Evolutionary conservation across 192 early-diverging fungal species (phyloP), one percentile per base, ranked within the genome.

Genomic region (Rhizophagus prolifer): DNA sequence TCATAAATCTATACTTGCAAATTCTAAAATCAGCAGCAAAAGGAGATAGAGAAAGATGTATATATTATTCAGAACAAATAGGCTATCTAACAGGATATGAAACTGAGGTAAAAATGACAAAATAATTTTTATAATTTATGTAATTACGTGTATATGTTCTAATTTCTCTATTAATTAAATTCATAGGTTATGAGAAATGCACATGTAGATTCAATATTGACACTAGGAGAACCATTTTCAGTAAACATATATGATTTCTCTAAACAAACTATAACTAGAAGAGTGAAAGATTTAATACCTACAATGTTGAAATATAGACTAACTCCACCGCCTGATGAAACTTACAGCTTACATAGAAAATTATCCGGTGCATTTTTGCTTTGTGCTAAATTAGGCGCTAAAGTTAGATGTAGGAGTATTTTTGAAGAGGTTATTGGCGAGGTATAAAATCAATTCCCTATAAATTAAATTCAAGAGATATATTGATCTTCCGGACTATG

Each of bases 321-420:
- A 38, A 97, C 94, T 8, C 97, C 97, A 14, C 97, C 97, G 7
- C 97, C 97, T n/a, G 97, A 99, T 75, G 96, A 97, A 81, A 95
- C 94, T 6, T 99, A 99, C 82, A 93, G 93, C 16, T 82, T 98
- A 81, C 97, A 99, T 75, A 87, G 95, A 46, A 99, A 98, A 79
- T 87, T 99, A 59, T 94, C 92, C 25, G 96, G 97, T 2, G 94
- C 92, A 0, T 98, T 96, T 80, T 83, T 99, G 82, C 81, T 98
- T 25, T 99, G 96, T 79, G 88, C 93, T 21, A 94, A 92, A 81
- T 82, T 99, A 34, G 80, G 90, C 0, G 77, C 83, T 0, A 30
- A 72, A 4, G 78, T 85, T 2, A 78, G 77, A 62, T 81, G 83
- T 59, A 80, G 78, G 28, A 75, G 82, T 47, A 75, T 85, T 73